Conservation (phyloP, 2,329 filamentous ascomycete genomes). For the Cucurbitaria berberidis region DNA sequence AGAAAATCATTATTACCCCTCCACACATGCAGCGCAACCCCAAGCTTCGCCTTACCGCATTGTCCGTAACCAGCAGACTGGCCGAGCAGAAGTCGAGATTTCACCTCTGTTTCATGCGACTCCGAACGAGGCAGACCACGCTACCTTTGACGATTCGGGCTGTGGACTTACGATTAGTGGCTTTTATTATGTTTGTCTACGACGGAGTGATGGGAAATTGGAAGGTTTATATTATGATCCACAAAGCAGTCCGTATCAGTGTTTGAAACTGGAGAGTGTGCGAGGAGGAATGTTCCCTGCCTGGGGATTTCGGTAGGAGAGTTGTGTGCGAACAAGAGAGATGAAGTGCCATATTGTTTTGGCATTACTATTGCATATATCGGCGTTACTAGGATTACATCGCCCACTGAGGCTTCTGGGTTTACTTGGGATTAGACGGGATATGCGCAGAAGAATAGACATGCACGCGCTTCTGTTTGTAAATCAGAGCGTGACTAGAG, state of each 20-base stretch:
- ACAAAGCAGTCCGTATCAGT: constrained; percentile 61
- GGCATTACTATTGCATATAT: background rate
- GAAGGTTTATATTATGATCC: constrained; percentile 63
- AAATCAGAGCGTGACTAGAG: background rate
- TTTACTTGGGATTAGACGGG: background rate
- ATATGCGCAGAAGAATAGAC: background rate
- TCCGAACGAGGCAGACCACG: constrained; percentile 26
- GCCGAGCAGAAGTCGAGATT: constrained; percentile 22
- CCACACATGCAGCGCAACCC: constrained; percentile 5
- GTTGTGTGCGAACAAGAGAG: constrained; percentile 23
- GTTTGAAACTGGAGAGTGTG: constrained; percentile 53
- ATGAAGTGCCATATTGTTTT: background rate
- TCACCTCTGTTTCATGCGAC: constrained; percentile 4
- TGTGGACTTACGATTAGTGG: constrained; percentile 60
- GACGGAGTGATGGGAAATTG: constrained; percentile 53
- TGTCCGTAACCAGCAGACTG: constrained; percentile 19
- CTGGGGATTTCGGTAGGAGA: constrained; percentile 45
- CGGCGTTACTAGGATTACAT: constrained; percentile 1
- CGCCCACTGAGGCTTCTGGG: constrained; percentile 16
- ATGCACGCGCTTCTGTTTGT: background rate
- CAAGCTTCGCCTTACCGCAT: constrained; percentile 23
- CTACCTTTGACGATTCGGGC: constrained; percentile 41
- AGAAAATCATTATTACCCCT: background rate
- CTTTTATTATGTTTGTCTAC: constrained; percentile 61
- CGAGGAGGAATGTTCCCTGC: constrained; percentile 44